A percentile compares a stretch with the other conserved stretches of the same genome.
These are phyloP conservation scores for Fusarium sublunatum DNA, from an alignment of 2,329 filamentous ascomycete species.

Conservation along the genomic window DNA sequence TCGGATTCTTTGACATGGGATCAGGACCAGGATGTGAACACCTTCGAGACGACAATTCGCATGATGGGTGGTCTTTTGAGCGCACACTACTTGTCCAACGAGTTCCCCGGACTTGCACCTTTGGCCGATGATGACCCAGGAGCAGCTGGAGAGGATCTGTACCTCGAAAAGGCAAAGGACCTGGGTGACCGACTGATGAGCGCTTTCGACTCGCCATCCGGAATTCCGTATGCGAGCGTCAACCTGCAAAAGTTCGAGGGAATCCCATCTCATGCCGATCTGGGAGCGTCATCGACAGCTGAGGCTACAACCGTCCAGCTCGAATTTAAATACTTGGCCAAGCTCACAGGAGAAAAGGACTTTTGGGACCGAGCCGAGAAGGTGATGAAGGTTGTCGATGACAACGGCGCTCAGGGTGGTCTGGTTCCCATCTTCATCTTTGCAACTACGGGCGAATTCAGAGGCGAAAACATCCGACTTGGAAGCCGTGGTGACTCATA, in stretches of 20 bases:
- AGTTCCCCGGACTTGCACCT: slow-evolving; percentile 82
- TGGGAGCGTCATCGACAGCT: slow-evolving; percentile 90
- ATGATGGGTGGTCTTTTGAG: slow-evolving; percentile 95
- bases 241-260: slow-evolving; percentile 83
- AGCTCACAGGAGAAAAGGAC: slow-evolving; percentile 88
- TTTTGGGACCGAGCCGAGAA: slow-evolving; percentile 95
- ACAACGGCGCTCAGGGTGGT: slow-evolving; percentile 81
- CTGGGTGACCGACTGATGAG: slow-evolving; percentile 87
- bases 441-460: slow-evolving; percentile 81
- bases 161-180: slow-evolving; percentile 95
- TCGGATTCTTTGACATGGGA: slow-evolving; percentile 83
- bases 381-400: slow-evolving; percentile 90
- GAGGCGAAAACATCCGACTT: slow-evolving; percentile 85
- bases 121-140: slow-evolving; percentile 77
- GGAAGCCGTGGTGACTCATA: slow-evolving; percentile 97
- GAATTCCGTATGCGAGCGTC: slow-evolving; percentile 90
- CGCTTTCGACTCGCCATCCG: slow-evolving; percentile 88
- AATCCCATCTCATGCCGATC: slow-evolving; percentile 83
- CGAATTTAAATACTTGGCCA: slow-evolving; percentile 96
- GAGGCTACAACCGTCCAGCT: slow-evolving; percentile 93
- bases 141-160: slow-evolving; percentile 84
- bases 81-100: slow-evolving; percentile 92
- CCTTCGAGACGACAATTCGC: slow-evolving; percentile 96
- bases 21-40: slow-evolving; percentile 94
- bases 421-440: slow-evolving; percentile 93